Conservation (phyloP, 441 rosid species). For the Arabidopsis lyrata region DNA sequence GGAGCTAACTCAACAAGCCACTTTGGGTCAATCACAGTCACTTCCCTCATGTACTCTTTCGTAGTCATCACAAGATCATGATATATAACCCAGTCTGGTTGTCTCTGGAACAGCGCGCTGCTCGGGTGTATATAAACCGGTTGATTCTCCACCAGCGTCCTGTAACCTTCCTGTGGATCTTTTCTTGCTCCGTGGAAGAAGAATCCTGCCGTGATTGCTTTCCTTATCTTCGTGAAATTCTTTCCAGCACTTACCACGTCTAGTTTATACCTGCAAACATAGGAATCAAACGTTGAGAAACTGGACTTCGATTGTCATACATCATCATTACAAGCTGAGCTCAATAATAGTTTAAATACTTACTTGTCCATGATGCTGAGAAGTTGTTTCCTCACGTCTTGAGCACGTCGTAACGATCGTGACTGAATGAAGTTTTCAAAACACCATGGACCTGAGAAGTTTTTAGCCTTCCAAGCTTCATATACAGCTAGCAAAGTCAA, state of each 20-base stretch:
- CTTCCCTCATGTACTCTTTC: slow-evolving; percentile 79
- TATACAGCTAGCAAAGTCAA: slow-evolving; percentile 88
- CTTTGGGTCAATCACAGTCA: slow-evolving; percentile 68
- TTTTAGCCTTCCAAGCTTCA: slow-evolving; percentile 93
- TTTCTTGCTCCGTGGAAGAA: slow-evolving; percentile 86
- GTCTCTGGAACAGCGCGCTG: slow-evolving; percentile 94
- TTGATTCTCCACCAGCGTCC: slow-evolving; percentile 92
- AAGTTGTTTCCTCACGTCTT: slow-evolving; percentile 89
- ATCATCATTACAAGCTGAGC: not conserved
- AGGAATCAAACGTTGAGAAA: slow-evolving; percentile 7
- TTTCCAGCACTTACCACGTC: slow-evolving; percentile 89
- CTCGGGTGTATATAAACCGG: slow-evolving; percentile 95
- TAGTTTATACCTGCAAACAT: slow-evolving; percentile 72
- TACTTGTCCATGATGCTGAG: slow-evolving; percentile 94
- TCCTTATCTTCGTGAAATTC: slow-evolving; percentile 84
- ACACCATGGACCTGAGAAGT: slow-evolving; percentile 92
- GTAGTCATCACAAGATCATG: slow-evolving; percentile 96
- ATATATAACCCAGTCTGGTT: slow-evolving; percentile 95
- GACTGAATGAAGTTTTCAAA: slow-evolving; percentile 89
- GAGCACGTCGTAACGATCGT: slow-evolving; percentile 82
- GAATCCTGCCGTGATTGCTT: slow-evolving; percentile 93
- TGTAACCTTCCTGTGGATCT: slow-evolving; percentile 94
- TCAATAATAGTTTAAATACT: slow-evolving; percentile 32
- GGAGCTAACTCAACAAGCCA: slow-evolving; percentile 80
- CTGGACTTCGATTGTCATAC: slow-evolving; percentile 15